Conservation (phyloP, 805 yeast species). For the Ogataea philodendri region DNA sequence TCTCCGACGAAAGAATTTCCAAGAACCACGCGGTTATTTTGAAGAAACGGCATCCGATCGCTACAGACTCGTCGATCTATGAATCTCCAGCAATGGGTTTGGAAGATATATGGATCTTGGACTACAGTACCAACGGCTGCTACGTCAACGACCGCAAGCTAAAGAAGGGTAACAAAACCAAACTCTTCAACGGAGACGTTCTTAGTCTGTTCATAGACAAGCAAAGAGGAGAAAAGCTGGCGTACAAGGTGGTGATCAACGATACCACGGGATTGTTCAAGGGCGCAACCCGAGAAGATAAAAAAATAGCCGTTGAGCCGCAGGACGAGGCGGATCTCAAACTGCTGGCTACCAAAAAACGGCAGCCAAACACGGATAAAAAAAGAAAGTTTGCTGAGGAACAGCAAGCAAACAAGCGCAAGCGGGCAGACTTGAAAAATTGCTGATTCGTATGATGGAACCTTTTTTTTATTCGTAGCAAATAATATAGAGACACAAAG, state of each 20-base stretch:
- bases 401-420: conserved; percentile 13
- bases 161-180: conserved; percentile 60
- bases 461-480: conserved; percentile 10
- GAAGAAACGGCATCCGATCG: conserved; percentile 60
- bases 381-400: conserved; percentile 12
- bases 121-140: conserved; percentile 78
- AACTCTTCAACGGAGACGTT: conserved; percentile 62
- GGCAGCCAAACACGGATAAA: conserved; percentile 10
- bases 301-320: conserved; percentile 16
- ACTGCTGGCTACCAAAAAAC: conserved; percentile 5
- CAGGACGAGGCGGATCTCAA: conserved; percentile 23
- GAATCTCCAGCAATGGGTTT: conserved; percentile 71
- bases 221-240: conserved; percentile 47
- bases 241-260: conserved; percentile 50
- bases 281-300: conserved; percentile 41
- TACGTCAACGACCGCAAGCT: conserved; percentile 58
- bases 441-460: conserved; percentile 4
- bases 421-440: conserved; percentile 26
- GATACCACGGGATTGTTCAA: conserved; percentile 63
- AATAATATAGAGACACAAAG: conserved; percentile 10
- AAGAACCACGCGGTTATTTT: conserved; percentile 75
- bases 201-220: conserved; percentile 66
- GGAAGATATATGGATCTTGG: conserved; percentile 78
- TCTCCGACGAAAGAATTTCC: conserved; percentile 76
- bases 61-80: conserved; percentile 45